Evolutionary conservation across 129 eudicot genomes (phyloP).

Genomic region (Logfia minima): DNA sequence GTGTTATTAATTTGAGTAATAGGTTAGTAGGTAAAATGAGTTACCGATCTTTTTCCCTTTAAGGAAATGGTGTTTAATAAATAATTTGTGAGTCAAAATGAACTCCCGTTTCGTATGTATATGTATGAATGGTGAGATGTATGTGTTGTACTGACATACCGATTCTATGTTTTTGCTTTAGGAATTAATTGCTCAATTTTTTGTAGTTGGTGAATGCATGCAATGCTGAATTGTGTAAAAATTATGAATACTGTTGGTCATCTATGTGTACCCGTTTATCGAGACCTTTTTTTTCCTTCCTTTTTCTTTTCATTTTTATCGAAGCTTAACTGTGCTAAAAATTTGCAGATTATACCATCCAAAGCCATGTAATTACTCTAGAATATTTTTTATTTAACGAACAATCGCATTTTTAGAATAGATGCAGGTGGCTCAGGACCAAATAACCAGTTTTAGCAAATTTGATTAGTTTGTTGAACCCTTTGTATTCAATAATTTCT

Average conservation of each 20-base stretch:
- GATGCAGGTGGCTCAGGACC: not conserved
- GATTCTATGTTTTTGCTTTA: slow-evolving; percentile 16
- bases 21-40: too few relatives aligned
- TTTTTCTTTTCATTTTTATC: not conserved
- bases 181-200: slow-evolving; percentile 29
- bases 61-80: not conserved
- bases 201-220: slow-evolving; percentile 34
- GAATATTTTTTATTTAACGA: not conserved
- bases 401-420: not conserved
- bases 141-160: slow-evolving; percentile 1
- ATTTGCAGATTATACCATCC: not conserved
- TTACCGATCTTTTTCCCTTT: too few relatives aligned
- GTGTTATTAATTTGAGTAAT: not conserved
- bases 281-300: too few relatives aligned
- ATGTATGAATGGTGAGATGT: slow-evolving; percentile 1
- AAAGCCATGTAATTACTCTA: not conserved
- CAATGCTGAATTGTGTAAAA: slow-evolving; percentile 16
- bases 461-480: not conserved
- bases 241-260: slow-evolving; percentile 4
- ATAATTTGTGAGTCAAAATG: not conserved
- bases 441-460: not conserved
- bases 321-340: not conserved
- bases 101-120: not conserved
- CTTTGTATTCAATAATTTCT: not conserved
- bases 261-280: not conserved